phyloP scores from a whole-genome alignment of 306 rosid genomes.

The Benincasa hispida region DNA sequence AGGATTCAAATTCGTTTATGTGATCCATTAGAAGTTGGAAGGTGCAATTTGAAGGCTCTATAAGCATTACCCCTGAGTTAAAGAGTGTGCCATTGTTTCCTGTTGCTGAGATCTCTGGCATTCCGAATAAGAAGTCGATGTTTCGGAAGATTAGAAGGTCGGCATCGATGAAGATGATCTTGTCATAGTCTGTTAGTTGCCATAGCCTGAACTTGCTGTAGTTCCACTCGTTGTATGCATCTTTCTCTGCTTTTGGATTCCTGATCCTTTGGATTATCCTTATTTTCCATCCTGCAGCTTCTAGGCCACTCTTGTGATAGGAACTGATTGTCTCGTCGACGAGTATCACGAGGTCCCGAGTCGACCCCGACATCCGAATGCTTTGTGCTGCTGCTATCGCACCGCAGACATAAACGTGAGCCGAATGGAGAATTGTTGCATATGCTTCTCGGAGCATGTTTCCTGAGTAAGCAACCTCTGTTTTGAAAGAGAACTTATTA shows the following conservation, averaged over 20 bases:
- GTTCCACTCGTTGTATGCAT: conserved; percentile 96
- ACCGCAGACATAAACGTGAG: conserved; percentile 85
- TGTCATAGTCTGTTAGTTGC: conserved; percentile 91
- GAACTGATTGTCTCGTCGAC: conserved; percentile 75
- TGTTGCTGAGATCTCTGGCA: conserved; percentile 88
- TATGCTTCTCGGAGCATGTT: conserved; percentile 67
- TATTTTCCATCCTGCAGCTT: conserved; percentile 92
- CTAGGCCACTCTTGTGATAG: conserved; percentile 80
- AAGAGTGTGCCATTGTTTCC: conserved; percentile 88
- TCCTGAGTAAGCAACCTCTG: conserved; percentile 59
- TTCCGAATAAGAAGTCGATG: conserved; percentile 67
- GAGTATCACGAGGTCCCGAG: conserved; percentile 77
- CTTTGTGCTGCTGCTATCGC: conserved; percentile 96
- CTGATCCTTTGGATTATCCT: conserved; percentile 73
- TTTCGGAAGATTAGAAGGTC: conserved; percentile 72
- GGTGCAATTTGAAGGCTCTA: conserved; percentile 93
- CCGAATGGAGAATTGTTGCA: conserved; percentile 93
- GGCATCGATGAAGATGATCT: conserved; percentile 89
- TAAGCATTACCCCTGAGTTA: conserved; percentile 96
- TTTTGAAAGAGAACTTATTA: conserved; percentile 9
- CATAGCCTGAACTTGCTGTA: conserved; percentile 92
- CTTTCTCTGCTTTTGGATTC: conserved; percentile 91
- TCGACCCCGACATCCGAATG: conserved; percentile 80
- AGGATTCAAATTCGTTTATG: conserved; percentile 69
- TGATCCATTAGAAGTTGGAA: conserved; percentile 77